Base-by-base conservation (phyloP, 2,329 filamentous ascomycete genomes). In the Dothidotthia symphoricarpi region DNA sequence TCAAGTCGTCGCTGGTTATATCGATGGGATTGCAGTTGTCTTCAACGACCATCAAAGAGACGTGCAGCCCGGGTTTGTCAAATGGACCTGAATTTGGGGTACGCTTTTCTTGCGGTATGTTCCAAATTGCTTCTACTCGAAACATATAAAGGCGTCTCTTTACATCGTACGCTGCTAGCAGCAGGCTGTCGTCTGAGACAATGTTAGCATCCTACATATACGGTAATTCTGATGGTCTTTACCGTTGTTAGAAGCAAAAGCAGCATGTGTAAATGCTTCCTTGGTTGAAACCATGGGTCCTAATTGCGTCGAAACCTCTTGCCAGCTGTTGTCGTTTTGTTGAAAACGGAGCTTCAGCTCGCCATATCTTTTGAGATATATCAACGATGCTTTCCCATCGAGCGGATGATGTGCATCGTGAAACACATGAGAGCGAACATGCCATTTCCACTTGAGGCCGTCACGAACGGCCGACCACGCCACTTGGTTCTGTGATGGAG, bases 321-420 rank as follows among this genome's bases (percentile, higher is more conserved):
- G 79, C 69, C 88, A 83, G 52, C 80, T 80, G 39, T 75, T 78
- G 61, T 82, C 88, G 28, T 80, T 82, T 49, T 90, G 86, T 27
- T 86, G 80, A 69, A 84, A 95, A 32, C 90, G 76, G 55, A 96
- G 74, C 55, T 83, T 85, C 37, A 96, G 72, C 31, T 80, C 69
- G 6, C 87, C 88, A 51, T 82, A 82, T 29, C 82, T 78, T 19
- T 86, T 93, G 36, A 95, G 77, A 48, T 83, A 86, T 10, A 95
- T 67, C 28, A 96, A 68, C 1, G 86, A 85, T 32, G 85, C 84
- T 63, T 86, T 88, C 36, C 75, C 74, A 2, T 80, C 74, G 41
- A 80, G 78, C 0, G 85, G 85, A 61, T 95, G 88, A 44, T 78
- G 83, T 4, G 89, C 86, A 3, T 85, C 85, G 28, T 81, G 75